Evolutionary conservation across 2,329 filamentous ascomycete species (phyloP).

Genomic region (Capronia americana): DNA sequence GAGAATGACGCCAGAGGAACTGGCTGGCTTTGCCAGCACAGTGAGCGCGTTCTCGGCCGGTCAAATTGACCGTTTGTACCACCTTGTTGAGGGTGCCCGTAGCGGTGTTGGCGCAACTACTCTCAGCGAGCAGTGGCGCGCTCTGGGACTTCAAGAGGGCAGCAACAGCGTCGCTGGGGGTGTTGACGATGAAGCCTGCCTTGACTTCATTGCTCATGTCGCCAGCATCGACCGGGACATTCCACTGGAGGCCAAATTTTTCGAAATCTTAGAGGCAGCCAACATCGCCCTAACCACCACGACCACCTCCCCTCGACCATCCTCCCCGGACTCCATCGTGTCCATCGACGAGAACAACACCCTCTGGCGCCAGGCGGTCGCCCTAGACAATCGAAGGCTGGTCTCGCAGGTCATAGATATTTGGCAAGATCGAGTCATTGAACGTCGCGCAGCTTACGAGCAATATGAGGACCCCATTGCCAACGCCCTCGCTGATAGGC

Average conservation of each 20-base stretch:
- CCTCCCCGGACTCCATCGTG: constrained; percentile 19
- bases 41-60: constrained; percentile 22
- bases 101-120: constrained; percentile 15
- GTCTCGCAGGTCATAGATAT: constrained; percentile 30
- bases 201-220: constrained; percentile 28
- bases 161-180: neutral
- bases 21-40: constrained; percentile 23
- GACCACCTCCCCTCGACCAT: constrained; percentile 1
- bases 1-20: constrained; percentile 29
- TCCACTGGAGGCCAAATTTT: constrained; percentile 32
- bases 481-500: constrained; percentile 28
- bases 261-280: constrained; percentile 31
- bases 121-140: constrained; percentile 19
- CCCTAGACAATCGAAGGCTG: constrained; percentile 30
- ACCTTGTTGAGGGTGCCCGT: constrained; percentile 26
- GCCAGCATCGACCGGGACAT: constrained; percentile 15
- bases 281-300: constrained; percentile 29
- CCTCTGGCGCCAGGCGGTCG: constrained; percentile 33
- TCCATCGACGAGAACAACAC: constrained; percentile 30
- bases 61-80: constrained; percentile 32
- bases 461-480: constrained; percentile 26
- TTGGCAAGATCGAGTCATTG: constrained; percentile 25
- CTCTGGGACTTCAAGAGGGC: constrained; percentile 20
- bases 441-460: constrained; percentile 22
- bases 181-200: constrained; percentile 19